Base-by-base conservation (phyloP, 164 flowering plant species). In the Paratinospora sagittata region DNA sequence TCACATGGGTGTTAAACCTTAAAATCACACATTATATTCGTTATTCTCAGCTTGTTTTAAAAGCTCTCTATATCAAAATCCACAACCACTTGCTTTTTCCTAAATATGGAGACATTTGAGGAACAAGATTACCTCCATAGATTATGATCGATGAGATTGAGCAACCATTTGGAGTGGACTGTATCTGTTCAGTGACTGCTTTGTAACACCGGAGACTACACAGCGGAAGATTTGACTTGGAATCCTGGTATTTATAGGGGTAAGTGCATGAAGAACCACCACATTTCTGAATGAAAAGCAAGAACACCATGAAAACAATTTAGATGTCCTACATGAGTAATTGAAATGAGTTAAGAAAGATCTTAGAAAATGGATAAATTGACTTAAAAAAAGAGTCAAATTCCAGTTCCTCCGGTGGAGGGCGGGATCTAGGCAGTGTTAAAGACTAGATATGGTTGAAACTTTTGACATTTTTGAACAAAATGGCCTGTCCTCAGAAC, bases 141-240 rank as follows among this genome's bases (percentile, higher is more conserved):
- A 27, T 4, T 49, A 45, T 45, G 8, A 36, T 23, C 0, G 24
- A 23, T 7, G 17, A 52, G 58, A 52, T 17, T 5, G 19, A 52
- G 16, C 58, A 19, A 52, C 21, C n/a, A 52, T 16, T 71, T 69
- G 84, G 16, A 17, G 58, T 52, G 19, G 58, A 19, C 2, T 16
- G 58, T 19, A n/a, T 52, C 65, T 74, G 77, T 57, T 47, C 84
- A 10, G 84, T 81, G 11, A 90, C 66, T 12, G 90, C 88, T 74
- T 77, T 84, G 85, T 90, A 90, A 81, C 96, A 89, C 49, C 78
- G 76, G 8, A 90, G 88, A 78, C 96, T 90, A 80, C 96, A 90
- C 0, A 90, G 79, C 0, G 91, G n/a, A 43, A 87, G 85, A 47
- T 89, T 87, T 36, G 88, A 81, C 81, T 88, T 89, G 10, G 93